Evolutionary conservation across 352 stramenopile species (phyloP), one percentile per base, ranked within the genome.

Genomic region (Globisporangium paddicum): DNA sequence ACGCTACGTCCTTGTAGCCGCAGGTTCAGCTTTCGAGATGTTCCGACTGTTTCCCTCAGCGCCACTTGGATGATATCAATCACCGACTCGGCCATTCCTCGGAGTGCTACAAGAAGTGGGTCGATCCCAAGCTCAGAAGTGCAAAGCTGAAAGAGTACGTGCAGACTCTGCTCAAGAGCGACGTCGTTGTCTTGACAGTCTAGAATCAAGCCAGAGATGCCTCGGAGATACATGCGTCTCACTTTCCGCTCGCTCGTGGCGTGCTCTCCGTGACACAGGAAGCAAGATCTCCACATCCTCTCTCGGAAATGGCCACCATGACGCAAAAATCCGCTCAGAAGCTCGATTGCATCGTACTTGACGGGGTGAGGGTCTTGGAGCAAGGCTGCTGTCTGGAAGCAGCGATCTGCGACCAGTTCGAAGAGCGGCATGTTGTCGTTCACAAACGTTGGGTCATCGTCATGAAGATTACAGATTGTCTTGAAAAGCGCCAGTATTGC

Each of bases 291-390:
- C 14, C 37, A 32, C 3, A 60, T 44, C 14, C 28, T 42, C 11
- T 19, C 13, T 5, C 23, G 11, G 3, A 64, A 49, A 21, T 45
- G 37, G 14, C 56, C 41, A 11, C 46, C 32, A 3, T 40, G 32
- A 3, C 18, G 19, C 32, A 32, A 35, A 10, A 50, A 50, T 1
- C n/a, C 26, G n/a, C 45, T 49, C n/a, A 66, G n/a, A 19, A 66
- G 32, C 19, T 51, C 52, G 5, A 60, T 56, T 1, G 60, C 51
- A 19, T 46, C 9, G 19, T 50, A 42, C 53, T 61, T 60, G 5
- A 56, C 35, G 6, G 25, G 2, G 37, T 61, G 60, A 5, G 40
- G 19, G 10, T 37, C 60, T 25, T 25, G 13, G 28, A 60, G 11
- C 26, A 66, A 10, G 13, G 46, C 26, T 2, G 55, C 37, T 11